Conservation (phyloP, 768 basidiomycete genomes). For the Lentinula raphanica region DNA sequence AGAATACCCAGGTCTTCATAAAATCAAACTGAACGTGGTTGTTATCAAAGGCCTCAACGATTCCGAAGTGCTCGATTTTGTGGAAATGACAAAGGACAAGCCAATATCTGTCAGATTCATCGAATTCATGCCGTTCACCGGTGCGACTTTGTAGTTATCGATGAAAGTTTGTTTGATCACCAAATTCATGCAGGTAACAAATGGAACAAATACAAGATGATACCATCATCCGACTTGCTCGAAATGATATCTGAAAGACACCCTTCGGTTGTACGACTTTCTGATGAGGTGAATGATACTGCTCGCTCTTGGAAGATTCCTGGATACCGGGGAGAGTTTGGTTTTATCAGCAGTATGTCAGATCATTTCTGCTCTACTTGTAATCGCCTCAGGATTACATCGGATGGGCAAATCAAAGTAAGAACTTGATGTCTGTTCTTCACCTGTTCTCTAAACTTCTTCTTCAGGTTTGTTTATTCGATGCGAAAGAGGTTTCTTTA, state of each 20-base stretch:
- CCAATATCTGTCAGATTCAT: slow-evolving; percentile 77
- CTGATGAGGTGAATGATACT: slow-evolving; percentile 75
- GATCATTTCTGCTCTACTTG: slow-evolving; percentile 88
- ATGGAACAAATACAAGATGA: slow-evolving; percentile 80
- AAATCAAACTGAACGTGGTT: slow-evolving; percentile 82
- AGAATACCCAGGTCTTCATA: slow-evolving; percentile 38
- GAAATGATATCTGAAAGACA: slow-evolving; percentile 41
- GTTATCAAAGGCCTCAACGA: slow-evolving; percentile 80
- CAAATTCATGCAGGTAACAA: slow-evolving; percentile 58
- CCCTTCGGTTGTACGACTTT: slow-evolving; percentile 47
- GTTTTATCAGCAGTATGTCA: slow-evolving; percentile 93
- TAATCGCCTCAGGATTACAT: slow-evolving; percentile 80
- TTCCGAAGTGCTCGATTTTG: slow-evolving; percentile 72
- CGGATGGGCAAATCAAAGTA: slow-evolving; percentile 88
- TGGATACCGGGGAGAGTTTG: slow-evolving; percentile 63
- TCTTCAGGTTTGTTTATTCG: slow-evolving; percentile 80
- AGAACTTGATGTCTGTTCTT: slow-evolving; percentile 3
- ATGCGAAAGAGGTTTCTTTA: slow-evolving; percentile 77
- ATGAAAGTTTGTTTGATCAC: too few species aligned
- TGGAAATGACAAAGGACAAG: slow-evolving; percentile 64
- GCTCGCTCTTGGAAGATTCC: slow-evolving; percentile 75
- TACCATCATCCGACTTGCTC: slow-evolving; percentile 67
- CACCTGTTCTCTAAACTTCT: background rate
- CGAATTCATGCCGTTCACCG: slow-evolving; percentile 93
- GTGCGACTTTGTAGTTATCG: slow-evolving; percentile 32